phyloP scores from a whole-genome alignment of 176 grass and related monocot species.

The Coix lacrymajobi region DNA sequence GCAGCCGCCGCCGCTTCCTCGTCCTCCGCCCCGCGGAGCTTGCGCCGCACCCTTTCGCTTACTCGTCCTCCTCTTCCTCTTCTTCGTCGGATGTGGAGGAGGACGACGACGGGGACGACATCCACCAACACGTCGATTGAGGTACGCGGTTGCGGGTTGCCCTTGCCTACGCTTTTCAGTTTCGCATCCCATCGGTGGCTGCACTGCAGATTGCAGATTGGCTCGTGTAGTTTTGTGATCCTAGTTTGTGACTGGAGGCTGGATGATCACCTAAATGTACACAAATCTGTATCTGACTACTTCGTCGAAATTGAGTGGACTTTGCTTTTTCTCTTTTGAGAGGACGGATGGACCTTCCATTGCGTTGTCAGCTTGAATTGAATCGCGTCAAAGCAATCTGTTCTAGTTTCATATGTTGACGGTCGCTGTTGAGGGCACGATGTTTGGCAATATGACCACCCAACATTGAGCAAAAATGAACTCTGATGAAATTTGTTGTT shows the following conservation, averaged over 20 bases:
- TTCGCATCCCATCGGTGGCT: not conserved
- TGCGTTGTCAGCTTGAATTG: not conserved
- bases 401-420: not conserved
- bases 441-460: not conserved
- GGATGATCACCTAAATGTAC: not conserved
- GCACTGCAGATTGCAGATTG: not conserved
- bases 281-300: not conserved
- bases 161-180: not conserved
- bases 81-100: conserved; percentile 26
- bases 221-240: not conserved
- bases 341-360: not conserved
- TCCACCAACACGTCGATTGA: conserved; percentile 36
- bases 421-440: not conserved
- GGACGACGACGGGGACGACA: not conserved
- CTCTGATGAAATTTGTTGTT: not conserved
- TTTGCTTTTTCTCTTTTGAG: not conserved
- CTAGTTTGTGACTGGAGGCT: not conserved
- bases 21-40: conserved; percentile 8
- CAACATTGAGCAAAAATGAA: not conserved
- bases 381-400: not conserved
- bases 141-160: not conserved
- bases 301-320: not conserved
- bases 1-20: not conserved
- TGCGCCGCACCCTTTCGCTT: not conserved
- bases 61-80: not conserved